Conservation (phyloP, 306 rosid species). For the Prunus fruticosa region DNA sequence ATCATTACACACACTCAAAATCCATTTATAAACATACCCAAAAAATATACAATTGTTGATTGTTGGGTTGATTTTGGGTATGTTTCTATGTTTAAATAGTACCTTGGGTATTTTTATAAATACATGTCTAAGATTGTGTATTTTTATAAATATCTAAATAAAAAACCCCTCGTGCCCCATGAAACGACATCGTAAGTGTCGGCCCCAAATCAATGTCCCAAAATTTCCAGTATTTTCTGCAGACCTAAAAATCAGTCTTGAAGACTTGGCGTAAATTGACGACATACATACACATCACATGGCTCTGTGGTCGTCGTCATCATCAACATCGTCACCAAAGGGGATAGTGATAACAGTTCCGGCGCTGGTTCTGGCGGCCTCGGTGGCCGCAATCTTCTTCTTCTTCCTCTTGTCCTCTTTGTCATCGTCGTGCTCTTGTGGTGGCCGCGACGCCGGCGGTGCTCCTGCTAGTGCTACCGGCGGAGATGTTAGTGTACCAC, state of each 20-base stretch:
- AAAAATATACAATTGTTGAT: too few relatives aligned
- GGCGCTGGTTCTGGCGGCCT: slow-evolving; percentile 56
- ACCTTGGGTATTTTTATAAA: too few relatives aligned
- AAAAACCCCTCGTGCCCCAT: neutral
- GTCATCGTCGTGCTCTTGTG: slow-evolving; percentile 72
- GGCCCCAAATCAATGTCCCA: neutral
- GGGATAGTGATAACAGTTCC: slow-evolving; percentile 70
- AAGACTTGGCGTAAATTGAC: neutral
- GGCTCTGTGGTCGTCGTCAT: slow-evolving; percentile 52
- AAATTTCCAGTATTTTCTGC: neutral
- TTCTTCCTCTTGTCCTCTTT: slow-evolving; percentile 69
- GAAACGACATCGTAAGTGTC: slow-evolving; percentile 1
- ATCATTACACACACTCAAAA: too few relatives aligned
- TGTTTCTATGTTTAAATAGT: too few relatives aligned
- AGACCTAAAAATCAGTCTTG: neutral
- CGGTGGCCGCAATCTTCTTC: slow-evolving; percentile 52
- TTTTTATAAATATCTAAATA: too few relatives aligned
- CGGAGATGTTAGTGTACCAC: slow-evolving; percentile 1
- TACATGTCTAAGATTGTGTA: too few relatives aligned
- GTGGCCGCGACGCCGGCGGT: neutral
- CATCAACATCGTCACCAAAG: slow-evolving; percentile 41
- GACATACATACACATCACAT: neutral
- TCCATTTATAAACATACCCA: too few relatives aligned
- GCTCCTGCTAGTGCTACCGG: neutral
- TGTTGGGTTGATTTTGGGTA: too few relatives aligned